Evolutionary conservation across 257 asterid species (phyloP), one percentile per base, ranked within the genome.

Genomic region (Oldenlandia corymbosa): DNA sequence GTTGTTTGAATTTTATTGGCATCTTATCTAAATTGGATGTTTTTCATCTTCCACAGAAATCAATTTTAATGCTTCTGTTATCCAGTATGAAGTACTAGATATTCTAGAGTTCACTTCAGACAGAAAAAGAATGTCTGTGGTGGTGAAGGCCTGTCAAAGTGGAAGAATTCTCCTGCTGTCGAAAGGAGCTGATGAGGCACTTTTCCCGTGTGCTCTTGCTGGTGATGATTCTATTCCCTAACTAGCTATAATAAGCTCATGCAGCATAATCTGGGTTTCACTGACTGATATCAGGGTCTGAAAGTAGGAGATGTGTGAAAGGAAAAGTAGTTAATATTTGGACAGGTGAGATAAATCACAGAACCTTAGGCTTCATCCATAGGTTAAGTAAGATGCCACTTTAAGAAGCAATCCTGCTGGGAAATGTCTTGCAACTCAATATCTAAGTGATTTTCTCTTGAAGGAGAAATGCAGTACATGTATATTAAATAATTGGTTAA

Each of bases 181-280:
- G 12, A 92, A 92, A 80, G 99, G 99, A 75, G 99, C 99, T 64
- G 97, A 92, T 73, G 99, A 92, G 80, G 74, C 94, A 55, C 87
- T 92, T 74, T 82, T 92, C 75, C 96, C 99, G 64, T 84, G 34
- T 77, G 80, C 91, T 64, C 72, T 68, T 75, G 66, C 84, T 72
- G 97, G 99, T 92, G 76, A 81, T 75, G 62, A 46, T 72, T 73
- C 70, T 42, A 65, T 49, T 62, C 62, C 46, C 32, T 65, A 50
- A 31, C 30, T 62, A 48, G 45, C 31, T 45, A 47, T 53, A 32
- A 20, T 56, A 16, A 56, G 32, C 26, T 56, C 16, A 7, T 31
- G 24, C 42, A 31, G 45, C 21, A n/a, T 27, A 31, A n/a, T 9
- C 2, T 55, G 9, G 62, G 24, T 8, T 23, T 16, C 24, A 18